These are phyloP conservation scores for Iris pallida DNA, from an alignment of 116 monocot species.

Conservation along the genomic window DNA sequence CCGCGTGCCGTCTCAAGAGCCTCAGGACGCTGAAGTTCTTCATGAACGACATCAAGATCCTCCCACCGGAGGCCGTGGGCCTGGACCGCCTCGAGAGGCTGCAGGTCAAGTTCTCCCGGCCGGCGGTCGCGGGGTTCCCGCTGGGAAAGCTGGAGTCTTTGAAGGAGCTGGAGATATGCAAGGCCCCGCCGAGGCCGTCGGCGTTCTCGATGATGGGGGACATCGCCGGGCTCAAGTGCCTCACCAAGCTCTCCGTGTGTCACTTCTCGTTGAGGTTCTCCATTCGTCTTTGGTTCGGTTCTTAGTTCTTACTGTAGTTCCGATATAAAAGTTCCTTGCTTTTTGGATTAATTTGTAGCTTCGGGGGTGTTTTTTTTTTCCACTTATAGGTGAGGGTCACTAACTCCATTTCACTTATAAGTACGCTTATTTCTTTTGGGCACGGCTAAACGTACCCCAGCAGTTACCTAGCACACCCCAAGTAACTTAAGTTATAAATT, in stretches of 20 bases:
- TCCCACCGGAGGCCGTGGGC: conserved; percentile 46
- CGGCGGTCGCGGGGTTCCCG: conserved; percentile 32
- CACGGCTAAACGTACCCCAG: too few species aligned
- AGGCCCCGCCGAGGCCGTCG: conserved; percentile 44
- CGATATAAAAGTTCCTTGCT: too few species aligned
- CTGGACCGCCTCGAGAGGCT: conserved; percentile 44
- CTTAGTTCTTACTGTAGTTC: too few species aligned
- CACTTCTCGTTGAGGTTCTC: conserved; percentile 85
- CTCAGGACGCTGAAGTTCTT: conserved; percentile 69
- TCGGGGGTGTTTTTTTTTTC: too few species aligned
- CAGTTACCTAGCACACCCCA: too few species aligned
- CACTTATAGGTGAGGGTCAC: too few species aligned
- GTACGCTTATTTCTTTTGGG: too few species aligned
- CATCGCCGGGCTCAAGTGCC: conserved; percentile 47
- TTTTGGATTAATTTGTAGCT: too few species aligned
- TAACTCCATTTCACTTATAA: too few species aligned
- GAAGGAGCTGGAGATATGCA: conserved; percentile 64
- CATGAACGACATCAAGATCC: conserved; percentile 47
- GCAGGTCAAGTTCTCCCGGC: conserved; percentile 52
- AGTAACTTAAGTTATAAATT: too few species aligned
- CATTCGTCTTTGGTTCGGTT: too few species aligned
- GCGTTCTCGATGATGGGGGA: conserved; percentile 44
- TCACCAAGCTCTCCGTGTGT: conserved; percentile 68
- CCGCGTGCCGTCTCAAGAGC: conserved; percentile 25
- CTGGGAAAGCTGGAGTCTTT: conserved; percentile 42